A percentile compares a stretch with the other conserved stretches of the same genome.
Conservation (phyloP, 768 basidiomycete genomes). For the Boletus reticuloceps region DNA sequence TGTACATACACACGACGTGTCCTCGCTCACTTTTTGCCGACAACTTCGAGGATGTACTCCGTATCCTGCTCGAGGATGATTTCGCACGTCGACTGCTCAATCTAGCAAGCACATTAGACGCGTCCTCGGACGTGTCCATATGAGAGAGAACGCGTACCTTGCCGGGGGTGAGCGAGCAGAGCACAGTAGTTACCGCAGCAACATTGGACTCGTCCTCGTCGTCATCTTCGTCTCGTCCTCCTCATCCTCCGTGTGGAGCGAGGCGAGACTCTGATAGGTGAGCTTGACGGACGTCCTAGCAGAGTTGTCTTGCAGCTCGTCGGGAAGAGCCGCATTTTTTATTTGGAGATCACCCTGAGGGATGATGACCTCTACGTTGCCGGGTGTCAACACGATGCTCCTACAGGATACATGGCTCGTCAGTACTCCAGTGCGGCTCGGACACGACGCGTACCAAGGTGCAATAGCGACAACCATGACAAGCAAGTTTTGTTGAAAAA, state of each 20-base stretch:
- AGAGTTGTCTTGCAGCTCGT: slow-evolving; percentile 58
- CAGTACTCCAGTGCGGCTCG: background rate
- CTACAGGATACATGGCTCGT: slow-evolving; percentile 33
- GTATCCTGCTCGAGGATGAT: slow-evolving; percentile 66
- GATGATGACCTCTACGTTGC: slow-evolving; percentile 52
- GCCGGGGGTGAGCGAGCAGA: slow-evolving; percentile 80
- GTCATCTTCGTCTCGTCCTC: slow-evolving; percentile 49
- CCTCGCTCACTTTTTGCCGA: slow-evolving; percentile 74
- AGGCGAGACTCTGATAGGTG: slow-evolving; percentile 43
- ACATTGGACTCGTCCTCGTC: slow-evolving; percentile 39
- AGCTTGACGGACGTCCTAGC: slow-evolving; percentile 70
- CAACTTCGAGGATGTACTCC: slow-evolving; percentile 63
- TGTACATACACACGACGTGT: background rate
- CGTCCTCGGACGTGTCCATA: background rate
- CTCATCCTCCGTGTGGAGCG: slow-evolving; percentile 39
- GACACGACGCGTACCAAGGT: slow-evolving; percentile 51
- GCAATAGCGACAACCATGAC: slow-evolving; percentile 62
- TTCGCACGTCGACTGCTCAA: slow-evolving; percentile 73
- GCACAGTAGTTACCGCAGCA: slow-evolving; percentile 48
- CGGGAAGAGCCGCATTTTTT: slow-evolving; percentile 80
- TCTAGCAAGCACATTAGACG: slow-evolving; percentile 40
- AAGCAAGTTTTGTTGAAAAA: background rate
- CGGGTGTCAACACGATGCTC: slow-evolving; percentile 60
- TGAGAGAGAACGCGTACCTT: slow-evolving; percentile 47
- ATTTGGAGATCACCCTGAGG: slow-evolving; percentile 71